Evolutionary conservation across 2,329 filamentous ascomycete genomes (phyloP), one percentile per base, ranked within the genome.

Genomic region (Fusarium tricinctum): DNA sequence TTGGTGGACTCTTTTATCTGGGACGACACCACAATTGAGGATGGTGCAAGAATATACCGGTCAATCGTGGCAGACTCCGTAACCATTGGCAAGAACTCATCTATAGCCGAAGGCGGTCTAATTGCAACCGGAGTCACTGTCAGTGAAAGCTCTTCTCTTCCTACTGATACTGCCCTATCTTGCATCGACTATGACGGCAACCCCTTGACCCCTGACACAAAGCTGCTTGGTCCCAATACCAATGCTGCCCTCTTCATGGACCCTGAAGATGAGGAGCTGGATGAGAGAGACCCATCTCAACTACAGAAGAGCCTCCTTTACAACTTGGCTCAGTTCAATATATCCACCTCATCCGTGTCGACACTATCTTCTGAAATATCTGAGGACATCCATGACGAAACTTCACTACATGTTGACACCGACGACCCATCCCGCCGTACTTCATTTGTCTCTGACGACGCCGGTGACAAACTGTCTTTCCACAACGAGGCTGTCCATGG

Each of bases 401-500:
- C 91, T 50, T 89, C 90, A 64, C 57, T 79, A 73, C 68, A 77
- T 63, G 63, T 76, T 73, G 76, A 50, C 68, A 76, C 63, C 68
- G 80, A 71, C 73, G 91, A 90, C 2, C 84, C 88, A 61, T 90
- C 89, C 1, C 86, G 90, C 56, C 85, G 89, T 38, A 89, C 88
- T 28, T 93, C 90, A 45, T 93, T 94, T 74, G 86, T 91, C 40
- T 94, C 91, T 1, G 88, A 92, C 45, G 86, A 90, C 70, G 92
- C 91, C 1, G 88, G 89, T 17, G 80, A 79, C 59, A 80, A 77
- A 66, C 70, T 79, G 32, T 79, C 82, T 59, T 98, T 98, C 85
- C 92, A 97, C 77, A 86, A 91, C 64, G 95, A 97, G 75, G 95
- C 95, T 26, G 92, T 95, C 5, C 85, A 90, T 68, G 95, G 93